Conservation (phyloP, 2,329 filamentous ascomycete species). For the Elsinoe perseae region DNA sequence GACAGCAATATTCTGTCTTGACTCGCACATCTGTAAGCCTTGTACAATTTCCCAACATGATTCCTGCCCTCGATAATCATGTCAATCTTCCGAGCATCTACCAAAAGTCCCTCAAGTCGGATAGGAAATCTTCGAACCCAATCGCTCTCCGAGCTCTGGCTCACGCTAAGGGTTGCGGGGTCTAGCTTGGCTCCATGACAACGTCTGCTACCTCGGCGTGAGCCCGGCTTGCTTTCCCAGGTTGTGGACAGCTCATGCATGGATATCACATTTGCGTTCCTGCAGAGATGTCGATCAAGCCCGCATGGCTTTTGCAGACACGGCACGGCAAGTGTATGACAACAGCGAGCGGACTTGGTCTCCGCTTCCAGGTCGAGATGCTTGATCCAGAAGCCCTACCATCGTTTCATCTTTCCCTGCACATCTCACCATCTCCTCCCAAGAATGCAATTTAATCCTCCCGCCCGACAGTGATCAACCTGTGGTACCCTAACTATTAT, state of each 20-base stretch:
- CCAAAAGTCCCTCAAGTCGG: background rate
- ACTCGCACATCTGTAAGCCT: background rate
- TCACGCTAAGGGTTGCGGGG: background rate
- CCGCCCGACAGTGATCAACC: background rate
- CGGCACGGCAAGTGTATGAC: background rate
- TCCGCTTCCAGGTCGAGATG: background rate
- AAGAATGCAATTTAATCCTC: conserved; percentile 2
- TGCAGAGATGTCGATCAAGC: background rate
- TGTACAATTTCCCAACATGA: background rate
- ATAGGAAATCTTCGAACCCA: background rate
- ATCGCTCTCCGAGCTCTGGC: conserved; percentile 2
- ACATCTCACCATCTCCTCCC: background rate
- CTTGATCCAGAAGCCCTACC: conserved; percentile 7
- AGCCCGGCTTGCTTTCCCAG: background rate
- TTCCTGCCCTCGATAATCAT: background rate
- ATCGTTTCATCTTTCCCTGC: conserved; percentile 14
- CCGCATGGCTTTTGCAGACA: background rate
- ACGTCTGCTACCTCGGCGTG: background rate
- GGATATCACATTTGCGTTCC: background rate
- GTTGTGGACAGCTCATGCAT: background rate
- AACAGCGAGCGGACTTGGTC: background rate
- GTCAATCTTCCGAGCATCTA: background rate
- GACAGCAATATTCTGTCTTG: background rate
- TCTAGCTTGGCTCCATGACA: background rate
- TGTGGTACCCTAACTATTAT: background rate